Conservation (phyloP, 2,329 filamentous ascomycete species). For the Colletotrichum sp. region DNA sequence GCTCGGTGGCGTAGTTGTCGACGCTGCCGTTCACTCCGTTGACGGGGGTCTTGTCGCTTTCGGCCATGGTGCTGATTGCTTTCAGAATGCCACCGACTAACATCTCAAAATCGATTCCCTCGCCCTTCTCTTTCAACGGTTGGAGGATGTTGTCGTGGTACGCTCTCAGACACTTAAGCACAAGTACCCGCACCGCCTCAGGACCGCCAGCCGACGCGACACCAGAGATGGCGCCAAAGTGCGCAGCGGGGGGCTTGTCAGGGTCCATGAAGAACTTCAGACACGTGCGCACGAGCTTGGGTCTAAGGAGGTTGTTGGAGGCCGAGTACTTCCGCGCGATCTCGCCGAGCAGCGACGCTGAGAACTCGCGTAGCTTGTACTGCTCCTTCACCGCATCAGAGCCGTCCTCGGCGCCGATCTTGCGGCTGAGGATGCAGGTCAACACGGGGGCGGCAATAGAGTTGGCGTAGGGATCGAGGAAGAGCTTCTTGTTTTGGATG, state of each 20-base stretch:
- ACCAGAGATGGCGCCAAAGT: slow-evolving; percentile 88
- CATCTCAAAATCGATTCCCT: slow-evolving; percentile 59
- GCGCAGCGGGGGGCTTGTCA: slow-evolving; percentile 78
- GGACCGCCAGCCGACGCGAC: slow-evolving; percentile 77
- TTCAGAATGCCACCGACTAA: slow-evolving; percentile 61
- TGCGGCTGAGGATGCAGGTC: slow-evolving; percentile 87
- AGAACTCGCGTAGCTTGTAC: slow-evolving; percentile 83
- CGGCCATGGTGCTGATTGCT: slow-evolving; percentile 51
- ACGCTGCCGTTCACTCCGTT: slow-evolving; percentile 24
- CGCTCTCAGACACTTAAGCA: slow-evolving; percentile 59
- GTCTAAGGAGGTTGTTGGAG: slow-evolving; percentile 81
- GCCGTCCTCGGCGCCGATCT: slow-evolving; percentile 68
- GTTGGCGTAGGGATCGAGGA: slow-evolving; percentile 66
- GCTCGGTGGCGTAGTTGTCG: slow-evolving; percentile 45
- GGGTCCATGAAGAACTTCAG: slow-evolving; percentile 92
- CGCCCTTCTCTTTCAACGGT: slow-evolving; percentile 57
- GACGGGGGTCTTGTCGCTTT: slow-evolving; percentile 20
- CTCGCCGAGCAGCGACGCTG: slow-evolving; percentile 79
- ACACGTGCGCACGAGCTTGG: slow-evolving; percentile 90
- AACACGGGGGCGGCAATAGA: slow-evolving; percentile 84
- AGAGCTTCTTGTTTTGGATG: slow-evolving; percentile 82
- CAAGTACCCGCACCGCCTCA: slow-evolving; percentile 61
- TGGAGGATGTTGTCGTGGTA: slow-evolving; percentile 59
- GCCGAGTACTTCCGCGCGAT: slow-evolving; percentile 83
- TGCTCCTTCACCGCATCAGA: slow-evolving; percentile 63